phyloP scores from a whole-genome alignment of 1,139 yeast genomes.

The Suhomyces ambrosiae region DNA sequence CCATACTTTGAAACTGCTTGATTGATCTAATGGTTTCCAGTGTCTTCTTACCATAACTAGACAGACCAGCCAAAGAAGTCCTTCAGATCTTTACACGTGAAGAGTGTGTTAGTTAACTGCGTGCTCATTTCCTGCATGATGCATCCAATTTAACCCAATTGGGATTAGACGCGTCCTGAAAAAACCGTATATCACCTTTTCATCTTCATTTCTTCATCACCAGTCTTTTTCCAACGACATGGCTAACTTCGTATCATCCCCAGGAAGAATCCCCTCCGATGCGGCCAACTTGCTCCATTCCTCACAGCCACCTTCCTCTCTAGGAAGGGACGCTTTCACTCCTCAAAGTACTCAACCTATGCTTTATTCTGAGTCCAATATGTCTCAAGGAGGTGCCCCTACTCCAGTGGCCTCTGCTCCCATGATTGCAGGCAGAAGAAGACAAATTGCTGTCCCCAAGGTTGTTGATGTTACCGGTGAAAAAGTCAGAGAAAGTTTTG shows the following conservation, averaged over 20 bases:
- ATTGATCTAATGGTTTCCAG: too few species aligned
- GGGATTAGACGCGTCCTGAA: slow-evolving; percentile 24
- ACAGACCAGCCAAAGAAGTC: too few species aligned
- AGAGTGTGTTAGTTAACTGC: not conserved
- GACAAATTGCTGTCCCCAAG: slow-evolving; percentile 72
- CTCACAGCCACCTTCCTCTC: slow-evolving; percentile 48
- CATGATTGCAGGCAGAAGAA: slow-evolving; percentile 43
- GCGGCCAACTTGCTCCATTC: slow-evolving; percentile 47
- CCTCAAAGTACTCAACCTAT: slow-evolving; percentile 22
- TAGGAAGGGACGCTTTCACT: slow-evolving; percentile 36
- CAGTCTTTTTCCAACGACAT: slow-evolving; percentile 21
- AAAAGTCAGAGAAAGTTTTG: slow-evolving; percentile 89
- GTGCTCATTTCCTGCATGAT: not conserved
- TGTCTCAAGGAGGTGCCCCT: slow-evolving; percentile 21
- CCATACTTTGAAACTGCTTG: too few species aligned
- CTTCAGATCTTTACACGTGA: too few species aligned
- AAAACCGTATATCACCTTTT: slow-evolving; percentile 6
- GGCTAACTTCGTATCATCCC: slow-evolving; percentile 52
- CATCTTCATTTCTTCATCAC: slow-evolving; percentile 7
- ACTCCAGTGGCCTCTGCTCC: slow-evolving; percentile 22
- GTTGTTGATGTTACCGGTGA: slow-evolving; percentile 93
- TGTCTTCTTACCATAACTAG: too few species aligned
- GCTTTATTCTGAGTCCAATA: slow-evolving; percentile 21
- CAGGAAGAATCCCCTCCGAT: slow-evolving; percentile 49
- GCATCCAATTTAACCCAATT: slow-evolving; percentile 23